Base-by-base conservation (phyloP, 306 rosid genomes). In the Nissolia schottii region DNA sequence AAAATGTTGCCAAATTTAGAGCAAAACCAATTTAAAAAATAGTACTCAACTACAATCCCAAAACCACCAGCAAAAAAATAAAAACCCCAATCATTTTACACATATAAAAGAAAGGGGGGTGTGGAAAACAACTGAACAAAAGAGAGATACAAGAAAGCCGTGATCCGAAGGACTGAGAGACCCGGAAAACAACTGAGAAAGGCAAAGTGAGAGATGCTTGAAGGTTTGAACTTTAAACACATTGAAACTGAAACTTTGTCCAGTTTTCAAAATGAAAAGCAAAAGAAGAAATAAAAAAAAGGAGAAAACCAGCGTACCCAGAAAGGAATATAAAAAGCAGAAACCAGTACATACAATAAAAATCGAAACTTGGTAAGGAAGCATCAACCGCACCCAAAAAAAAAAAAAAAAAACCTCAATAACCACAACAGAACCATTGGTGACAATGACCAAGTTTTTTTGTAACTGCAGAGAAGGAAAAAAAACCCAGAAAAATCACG, bases 321-420 rank as follows among this genome's bases (percentile, higher is more conserved):
- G 79, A 58, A 43, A 31, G 14, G 72, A 60, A 77, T 74, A 74
- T 50, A 31, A 35, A 79, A 61, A 75, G 82, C 63, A 72, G 64
- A 55, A 77, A 59, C 43, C 8, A 71, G 7, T 48, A 34, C 13
- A 71, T 14, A 25, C 35, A 12, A n/a, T 16, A 59, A 69, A 59
- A 40, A 34, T 31, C 51, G 20, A 71, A 71, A 74, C 29, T 67
- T 67, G 49, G 27, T 32, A 32, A 38, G 64, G 56, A 4, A 29
- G 7, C 35, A 71, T 28, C 18, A 64, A 38, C 28, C 1, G 7
- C 6, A 50, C 48, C 31, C n/a, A n/a, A n/a, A n/a, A n/a, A n/a
- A n/a, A n/a, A n/a, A n/a, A n/a, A n/a, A n/a, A n/a, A n/a, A 15
- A 27, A 11, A 29, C 5, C 11, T 41, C 2, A 73, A 13, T 4